These are phyloP conservation scores for Angomonas desouzai DNA, from an alignment of 208 protist species.

Conservation along the genomic window DNA sequence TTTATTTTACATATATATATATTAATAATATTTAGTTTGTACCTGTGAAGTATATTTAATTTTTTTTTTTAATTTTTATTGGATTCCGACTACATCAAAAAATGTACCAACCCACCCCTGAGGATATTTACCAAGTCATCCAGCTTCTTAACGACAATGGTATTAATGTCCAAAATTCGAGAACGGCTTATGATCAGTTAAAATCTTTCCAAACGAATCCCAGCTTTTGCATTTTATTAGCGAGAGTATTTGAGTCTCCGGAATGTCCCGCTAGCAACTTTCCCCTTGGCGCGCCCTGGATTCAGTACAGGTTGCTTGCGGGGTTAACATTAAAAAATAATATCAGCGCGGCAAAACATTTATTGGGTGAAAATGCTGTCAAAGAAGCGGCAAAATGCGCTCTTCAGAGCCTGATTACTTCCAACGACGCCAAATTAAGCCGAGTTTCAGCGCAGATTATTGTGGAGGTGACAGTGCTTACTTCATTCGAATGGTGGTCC, in stretches of 20 bases:
- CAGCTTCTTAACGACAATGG: conserved; percentile 81
- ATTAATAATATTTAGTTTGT: conserved; percentile 1
- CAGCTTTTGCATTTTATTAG: conserved; percentile 71
- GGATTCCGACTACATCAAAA: background rate
- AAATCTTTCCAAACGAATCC: conserved; percentile 80
- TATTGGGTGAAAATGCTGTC: conserved; percentile 70
- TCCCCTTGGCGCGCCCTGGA: conserved; percentile 47
- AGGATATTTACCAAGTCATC: conserved; percentile 68
- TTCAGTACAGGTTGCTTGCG: conserved; percentile 67
- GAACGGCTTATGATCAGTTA: conserved; percentile 71
- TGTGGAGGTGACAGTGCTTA: conserved; percentile 73
- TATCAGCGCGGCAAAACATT: conserved; percentile 46
- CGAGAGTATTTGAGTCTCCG: conserved; percentile 52
- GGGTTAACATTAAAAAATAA: conserved; percentile 88
- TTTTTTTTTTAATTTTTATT: conserved; percentile 1
- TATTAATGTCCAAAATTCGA: conserved; percentile 75
- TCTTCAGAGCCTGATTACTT: conserved; percentile 41
- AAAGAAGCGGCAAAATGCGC: conserved; percentile 61
- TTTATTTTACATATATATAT: conserved; percentile 5
- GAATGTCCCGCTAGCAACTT: conserved; percentile 47
- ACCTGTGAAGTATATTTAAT: background rate
- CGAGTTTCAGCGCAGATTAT: conserved; percentile 81
- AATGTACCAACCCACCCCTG: conserved; percentile 37
- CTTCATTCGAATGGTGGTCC: conserved; percentile 81
- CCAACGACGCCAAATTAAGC: conserved; percentile 51